phyloP scores from a whole-genome alignment of 257 asterid species.

The Lycium barbarum region DNA sequence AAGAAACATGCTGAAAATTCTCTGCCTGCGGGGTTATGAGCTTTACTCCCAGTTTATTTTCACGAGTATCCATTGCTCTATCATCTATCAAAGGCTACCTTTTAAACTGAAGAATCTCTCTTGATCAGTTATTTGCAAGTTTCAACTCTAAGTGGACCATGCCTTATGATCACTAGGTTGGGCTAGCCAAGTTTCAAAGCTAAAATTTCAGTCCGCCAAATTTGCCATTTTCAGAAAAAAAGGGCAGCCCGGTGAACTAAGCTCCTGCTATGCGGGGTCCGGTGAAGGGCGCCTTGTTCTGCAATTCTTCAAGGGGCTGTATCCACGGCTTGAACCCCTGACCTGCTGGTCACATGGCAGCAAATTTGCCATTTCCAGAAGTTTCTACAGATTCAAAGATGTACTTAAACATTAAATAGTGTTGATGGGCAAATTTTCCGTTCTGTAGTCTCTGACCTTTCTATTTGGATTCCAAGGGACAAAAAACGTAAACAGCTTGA shows the following conservation, averaged over 20 bases:
- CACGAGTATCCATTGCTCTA: conserved; percentile 5
- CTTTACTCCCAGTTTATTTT: conserved; percentile 9
- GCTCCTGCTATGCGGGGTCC: too few relatives aligned
- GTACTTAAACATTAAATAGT: neutral
- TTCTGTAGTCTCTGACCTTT: neutral
- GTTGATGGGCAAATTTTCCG: neutral
- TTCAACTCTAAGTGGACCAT: neutral
- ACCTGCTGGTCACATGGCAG: too few relatives aligned
- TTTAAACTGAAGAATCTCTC: neutral
- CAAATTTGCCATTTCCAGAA: neutral
- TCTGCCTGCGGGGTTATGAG: neutral
- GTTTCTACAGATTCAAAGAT: neutral
- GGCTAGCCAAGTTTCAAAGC: neutral
- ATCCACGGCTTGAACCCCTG: too few relatives aligned
- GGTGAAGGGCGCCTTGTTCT: too few relatives aligned
- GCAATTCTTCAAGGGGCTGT: too few relatives aligned
- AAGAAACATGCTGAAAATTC: neutral
- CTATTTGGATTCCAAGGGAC: neutral
- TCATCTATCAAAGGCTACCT: neutral
- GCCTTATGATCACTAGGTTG: conserved; percentile 1
- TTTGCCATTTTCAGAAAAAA: neutral
- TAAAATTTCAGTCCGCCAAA: neutral
- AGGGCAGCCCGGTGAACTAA: too few relatives aligned
- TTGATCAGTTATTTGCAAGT: conserved; percentile 6
- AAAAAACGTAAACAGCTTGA: neutral